Evolutionary conservation across 2,329 filamentous ascomycete species (phyloP).

Genomic region (Sporothrix pseudoabietina): DNA sequence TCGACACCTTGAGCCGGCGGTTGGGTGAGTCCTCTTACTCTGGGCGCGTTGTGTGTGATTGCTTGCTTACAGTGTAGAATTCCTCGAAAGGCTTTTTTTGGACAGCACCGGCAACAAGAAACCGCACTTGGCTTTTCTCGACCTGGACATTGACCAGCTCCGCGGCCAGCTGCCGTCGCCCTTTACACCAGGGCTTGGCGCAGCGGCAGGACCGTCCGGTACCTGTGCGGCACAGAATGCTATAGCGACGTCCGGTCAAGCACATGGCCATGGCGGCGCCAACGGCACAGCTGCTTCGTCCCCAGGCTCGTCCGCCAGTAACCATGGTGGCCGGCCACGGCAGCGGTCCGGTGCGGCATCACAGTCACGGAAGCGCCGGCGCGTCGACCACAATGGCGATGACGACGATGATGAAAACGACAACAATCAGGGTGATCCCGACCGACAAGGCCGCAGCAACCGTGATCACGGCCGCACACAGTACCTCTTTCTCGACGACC

Average conservation of each 20-base stretch:
- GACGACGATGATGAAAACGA: not conserved
- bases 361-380: slow-evolving; percentile 10
- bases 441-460: not conserved
- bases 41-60: no score
- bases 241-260: not conserved
- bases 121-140: slow-evolving; percentile 26
- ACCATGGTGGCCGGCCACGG: slow-evolving; percentile 28
- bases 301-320: not conserved
- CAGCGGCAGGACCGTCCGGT: not conserved
- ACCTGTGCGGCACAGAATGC: not conserved
- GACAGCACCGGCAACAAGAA: slow-evolving; percentile 27
- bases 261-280: slow-evolving; percentile 17
- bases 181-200: not conserved
- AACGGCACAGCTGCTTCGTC: not conserved
- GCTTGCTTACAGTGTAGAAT: not conserved
- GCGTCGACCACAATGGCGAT: not conserved
- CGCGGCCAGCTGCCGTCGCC: slow-evolving; percentile 22
- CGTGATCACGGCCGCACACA: not conserved
- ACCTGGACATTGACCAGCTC: slow-evolving; percentile 24
- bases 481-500: slow-evolving; percentile 25
- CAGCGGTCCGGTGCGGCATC: not conserved
- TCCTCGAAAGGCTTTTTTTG: slow-evolving; percentile 26
- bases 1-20: slow-evolving; percentile 29
- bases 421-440: not conserved
- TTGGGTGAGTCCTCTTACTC: slow-evolving; percentile 16